Evolutionary conservation across 2,329 filamentous ascomycete genomes (phyloP).

Genomic region (Sporothrix brasiliensis): DNA sequence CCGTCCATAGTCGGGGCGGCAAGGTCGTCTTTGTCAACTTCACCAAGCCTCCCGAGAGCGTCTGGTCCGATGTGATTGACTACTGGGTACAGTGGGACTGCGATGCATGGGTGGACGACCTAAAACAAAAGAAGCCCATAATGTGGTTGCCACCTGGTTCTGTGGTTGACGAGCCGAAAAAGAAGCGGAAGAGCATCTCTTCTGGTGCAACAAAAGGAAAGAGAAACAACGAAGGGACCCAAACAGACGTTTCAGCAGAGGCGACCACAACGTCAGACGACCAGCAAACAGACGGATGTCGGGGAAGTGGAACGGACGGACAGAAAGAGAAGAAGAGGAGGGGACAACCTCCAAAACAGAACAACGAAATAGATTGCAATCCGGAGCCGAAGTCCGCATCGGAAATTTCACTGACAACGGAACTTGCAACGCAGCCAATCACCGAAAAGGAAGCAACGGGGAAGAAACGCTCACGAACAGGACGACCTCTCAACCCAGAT

Average conservation of each 20-base stretch:
- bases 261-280: not conserved
- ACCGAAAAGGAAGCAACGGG: not conserved
- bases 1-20: conserved; percentile 68
- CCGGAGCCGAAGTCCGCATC: not conserved
- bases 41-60: conserved; percentile 70
- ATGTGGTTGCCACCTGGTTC: conserved; percentile 60
- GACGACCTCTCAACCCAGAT: conserved; percentile 38
- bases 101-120: conserved; percentile 69
- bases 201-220: conserved; percentile 34
- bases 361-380: not conserved
- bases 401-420: not conserved
- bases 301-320: not conserved
- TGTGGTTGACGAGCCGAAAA: conserved; percentile 45
- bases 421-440: not conserved
- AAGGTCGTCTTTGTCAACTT: conserved; percentile 74
- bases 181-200: conserved; percentile 42
- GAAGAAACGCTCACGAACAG: conserved; percentile 31
- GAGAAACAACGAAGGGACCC: not conserved
- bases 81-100: conserved; percentile 77
- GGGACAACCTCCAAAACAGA: not conserved
- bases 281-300: not conserved
- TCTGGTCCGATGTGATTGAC: conserved; percentile 73
- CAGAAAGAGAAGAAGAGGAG: not conserved
- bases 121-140: conserved; percentile 61
- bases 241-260: not conserved